Evolutionary conservation across 164 flowering plant species (phyloP).

Genomic region (Annona squamosa): DNA sequence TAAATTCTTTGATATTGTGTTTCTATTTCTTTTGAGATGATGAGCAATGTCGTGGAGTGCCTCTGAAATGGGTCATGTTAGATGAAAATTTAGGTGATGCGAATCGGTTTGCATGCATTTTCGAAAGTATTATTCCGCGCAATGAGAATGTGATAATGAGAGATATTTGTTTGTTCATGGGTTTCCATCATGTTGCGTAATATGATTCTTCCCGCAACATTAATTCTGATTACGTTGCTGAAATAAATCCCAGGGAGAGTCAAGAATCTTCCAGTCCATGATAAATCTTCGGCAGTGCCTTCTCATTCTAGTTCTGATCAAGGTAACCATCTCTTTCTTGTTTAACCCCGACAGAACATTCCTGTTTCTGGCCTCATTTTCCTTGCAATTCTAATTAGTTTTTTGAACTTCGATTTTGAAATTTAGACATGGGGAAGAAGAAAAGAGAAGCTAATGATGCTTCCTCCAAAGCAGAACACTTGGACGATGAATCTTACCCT

Average conservation of each 20-base stretch:
- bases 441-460: constrained; percentile 9
- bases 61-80: no score
- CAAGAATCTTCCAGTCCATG: constrained; percentile 11
- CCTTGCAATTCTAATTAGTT: background rate
- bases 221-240: constrained; percentile 1
- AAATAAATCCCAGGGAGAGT: constrained; percentile 5
- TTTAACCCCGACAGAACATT: background rate
- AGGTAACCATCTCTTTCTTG: constrained; percentile 20
- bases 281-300: constrained; percentile 4
- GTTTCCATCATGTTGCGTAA: no score
- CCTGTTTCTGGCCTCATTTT: background rate
- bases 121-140: no score
- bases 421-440: constrained; percentile 20
- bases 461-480: constrained; percentile 48
- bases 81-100: no score
- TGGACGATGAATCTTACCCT: constrained; percentile 40
- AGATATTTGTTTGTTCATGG: no score
- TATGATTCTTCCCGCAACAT: background rate
- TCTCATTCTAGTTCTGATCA: constrained; percentile 25
- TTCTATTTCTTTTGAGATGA: no score
- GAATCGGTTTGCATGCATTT: no score
- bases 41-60: no score
- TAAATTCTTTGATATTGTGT: no score
- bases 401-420: constrained; percentile 11
- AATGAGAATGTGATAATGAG: no score